phyloP scores from a whole-genome alignment of 1,284 basidiomycete species.

The Peniophora sp. region DNA sequence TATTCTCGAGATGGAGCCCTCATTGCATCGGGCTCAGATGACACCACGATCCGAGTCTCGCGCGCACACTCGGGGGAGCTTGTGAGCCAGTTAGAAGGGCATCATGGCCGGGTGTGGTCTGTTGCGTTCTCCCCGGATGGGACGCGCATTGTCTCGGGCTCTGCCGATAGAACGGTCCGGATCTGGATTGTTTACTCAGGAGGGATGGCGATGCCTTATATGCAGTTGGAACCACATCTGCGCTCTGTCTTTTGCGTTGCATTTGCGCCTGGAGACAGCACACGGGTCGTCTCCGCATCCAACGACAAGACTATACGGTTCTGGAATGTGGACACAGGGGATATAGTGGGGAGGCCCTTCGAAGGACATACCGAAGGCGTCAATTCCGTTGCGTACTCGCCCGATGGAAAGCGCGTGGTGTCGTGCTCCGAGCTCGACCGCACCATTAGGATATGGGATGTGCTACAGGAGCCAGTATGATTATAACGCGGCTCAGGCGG shows the following conservation, averaged over 20 bases:
- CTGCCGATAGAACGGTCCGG: background rate
- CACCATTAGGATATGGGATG: conserved; percentile 2
- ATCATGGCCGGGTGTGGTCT: background rate
- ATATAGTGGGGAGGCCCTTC: background rate
- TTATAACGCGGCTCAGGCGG: too few species aligned
- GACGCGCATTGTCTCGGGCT: background rate
- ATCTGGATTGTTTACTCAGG: background rate
- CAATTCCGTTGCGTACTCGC: background rate
- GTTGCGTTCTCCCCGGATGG: background rate
- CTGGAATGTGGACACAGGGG: conserved; percentile 3
- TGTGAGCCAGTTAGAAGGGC: conserved; percentile 3
- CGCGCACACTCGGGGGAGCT: conserved; percentile 4
- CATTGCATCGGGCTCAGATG: conserved; percentile 8
- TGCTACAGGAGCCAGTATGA: background rate
- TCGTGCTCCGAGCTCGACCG: conserved; percentile 1
- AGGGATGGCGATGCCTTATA: too few species aligned
- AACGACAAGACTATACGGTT: conserved; percentile 5
- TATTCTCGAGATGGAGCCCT: background rate
- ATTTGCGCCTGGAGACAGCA: conserved; percentile 5
- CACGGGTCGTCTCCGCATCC: conserved; percentile 2
- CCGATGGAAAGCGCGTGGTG: background rate
- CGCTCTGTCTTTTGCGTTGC: conserved; percentile 2
- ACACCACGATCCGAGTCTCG: conserved; percentile 9
- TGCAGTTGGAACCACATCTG: conserved; percentile 2
- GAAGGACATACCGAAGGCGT: background rate